These are phyloP conservation scores for Plasmodium blacklocki DNA, from an alignment of 169 alveolate species.

Conservation along the genomic window DNA sequence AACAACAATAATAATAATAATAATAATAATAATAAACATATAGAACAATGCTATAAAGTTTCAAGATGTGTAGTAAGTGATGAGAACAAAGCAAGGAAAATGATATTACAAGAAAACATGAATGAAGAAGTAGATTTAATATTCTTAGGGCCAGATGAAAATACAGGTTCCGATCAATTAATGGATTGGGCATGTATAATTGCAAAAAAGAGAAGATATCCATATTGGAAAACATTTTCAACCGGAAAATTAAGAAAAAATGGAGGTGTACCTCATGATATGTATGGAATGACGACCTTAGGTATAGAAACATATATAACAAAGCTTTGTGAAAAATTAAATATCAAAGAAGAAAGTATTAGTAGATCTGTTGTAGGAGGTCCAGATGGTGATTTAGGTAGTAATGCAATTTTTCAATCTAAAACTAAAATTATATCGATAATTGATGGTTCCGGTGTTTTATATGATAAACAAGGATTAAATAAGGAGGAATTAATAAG, in stretches of 20 bases:
- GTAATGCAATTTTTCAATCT: constrained; percentile 87
- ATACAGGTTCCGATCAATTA: constrained; percentile 88
- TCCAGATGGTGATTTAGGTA: constrained; percentile 93
- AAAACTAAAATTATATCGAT: constrained; percentile 88
- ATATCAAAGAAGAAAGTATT: constrained; percentile 83
- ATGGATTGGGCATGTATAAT: constrained; percentile 91
- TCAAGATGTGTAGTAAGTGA: too few species aligned
- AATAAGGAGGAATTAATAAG: constrained; percentile 84
- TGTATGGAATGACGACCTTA: constrained; percentile 91
- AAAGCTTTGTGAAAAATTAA: constrained; percentile 79
- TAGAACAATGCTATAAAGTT: too few species aligned
- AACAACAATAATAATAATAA: background rate
- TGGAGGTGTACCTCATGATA: constrained; percentile 93
- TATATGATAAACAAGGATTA: constrained; percentile 89
- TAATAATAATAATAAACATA: background rate
- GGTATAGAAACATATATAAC: constrained; percentile 80
- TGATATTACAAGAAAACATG: background rate
- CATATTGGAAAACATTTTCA: constrained; percentile 89
- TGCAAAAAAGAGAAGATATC: constrained; percentile 83
- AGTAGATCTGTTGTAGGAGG: constrained; percentile 91
- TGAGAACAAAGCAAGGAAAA: background rate
- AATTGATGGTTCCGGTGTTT: constrained; percentile 91
- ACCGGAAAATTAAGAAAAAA: constrained; percentile 89
- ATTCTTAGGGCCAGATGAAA: constrained; percentile 87
- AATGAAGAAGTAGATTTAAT: constrained; percentile 38